phyloP scores from a whole-genome alignment of 2,329 filamentous ascomycete species.

The Pseudogymnoascus sp. region DNA sequence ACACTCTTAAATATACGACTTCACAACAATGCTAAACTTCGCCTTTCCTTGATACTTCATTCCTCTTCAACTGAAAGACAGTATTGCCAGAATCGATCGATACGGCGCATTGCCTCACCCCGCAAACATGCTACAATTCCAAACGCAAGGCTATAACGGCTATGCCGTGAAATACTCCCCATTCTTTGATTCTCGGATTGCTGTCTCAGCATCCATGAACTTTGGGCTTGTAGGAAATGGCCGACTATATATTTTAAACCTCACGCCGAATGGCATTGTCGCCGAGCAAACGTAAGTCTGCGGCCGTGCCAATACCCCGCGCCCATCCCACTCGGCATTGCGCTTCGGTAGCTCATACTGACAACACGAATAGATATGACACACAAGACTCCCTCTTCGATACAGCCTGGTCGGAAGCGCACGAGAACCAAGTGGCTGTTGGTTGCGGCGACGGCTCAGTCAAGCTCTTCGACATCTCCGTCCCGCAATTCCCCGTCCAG shows the following conservation, averaged over 20 bases:
- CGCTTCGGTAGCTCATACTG: neutral
- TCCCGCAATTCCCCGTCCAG: slow-evolving; percentile 77
- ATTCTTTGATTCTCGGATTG: slow-evolving; percentile 91
- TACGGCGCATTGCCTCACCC: neutral
- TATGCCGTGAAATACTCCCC: slow-evolving; percentile 98
- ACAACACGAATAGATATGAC: slow-evolving; percentile 58
- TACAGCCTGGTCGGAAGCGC: slow-evolving; percentile 87
- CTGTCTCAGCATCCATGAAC: slow-evolving; percentile 84
- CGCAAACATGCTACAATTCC: slow-evolving; percentile 75
- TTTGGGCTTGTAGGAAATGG: slow-evolving; percentile 97
- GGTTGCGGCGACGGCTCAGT: slow-evolving; percentile 90
- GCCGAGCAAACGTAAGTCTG: slow-evolving; percentile 66
- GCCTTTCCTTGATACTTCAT: neutral
- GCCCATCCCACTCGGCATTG: neutral
- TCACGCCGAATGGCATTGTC: slow-evolving; percentile 76
- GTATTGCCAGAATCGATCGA: neutral
- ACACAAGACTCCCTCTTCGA: slow-evolving; percentile 97
- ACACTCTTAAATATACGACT: neutral
- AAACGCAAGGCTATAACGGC: slow-evolving; percentile 88
- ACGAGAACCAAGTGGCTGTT: slow-evolving; percentile 87
- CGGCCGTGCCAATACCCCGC: neutral
- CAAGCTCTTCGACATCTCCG: slow-evolving; percentile 82
- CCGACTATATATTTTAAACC: slow-evolving; percentile 71
- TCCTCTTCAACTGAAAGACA: neutral
- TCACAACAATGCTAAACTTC: slow-evolving; percentile 1